Evolutionary conservation across 257 asterid species (phyloP).

Genomic region (Orobanche coerulescens): DNA sequence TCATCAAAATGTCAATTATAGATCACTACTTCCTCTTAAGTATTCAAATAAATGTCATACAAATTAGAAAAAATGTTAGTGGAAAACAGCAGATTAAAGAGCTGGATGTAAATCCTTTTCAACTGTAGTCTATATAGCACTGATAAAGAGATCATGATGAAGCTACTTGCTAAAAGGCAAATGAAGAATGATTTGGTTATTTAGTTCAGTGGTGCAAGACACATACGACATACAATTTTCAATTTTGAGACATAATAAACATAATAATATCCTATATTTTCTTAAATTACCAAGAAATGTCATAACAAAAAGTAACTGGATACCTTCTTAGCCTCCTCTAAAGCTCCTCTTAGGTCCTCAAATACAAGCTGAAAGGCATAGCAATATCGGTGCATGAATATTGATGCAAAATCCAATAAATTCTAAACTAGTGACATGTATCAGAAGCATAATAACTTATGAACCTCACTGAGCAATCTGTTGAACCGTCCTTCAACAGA

Average conservation of each 20-base stretch:
- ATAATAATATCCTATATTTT: background rate
- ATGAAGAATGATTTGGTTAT: conserved; percentile 7
- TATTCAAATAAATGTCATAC: background rate
- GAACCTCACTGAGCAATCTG: conserved; percentile 73
- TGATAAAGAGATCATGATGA: background rate
- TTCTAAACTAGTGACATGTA: conserved; percentile 9
- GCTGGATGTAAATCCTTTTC: background rate
- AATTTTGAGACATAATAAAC: background rate
- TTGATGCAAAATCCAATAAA: conserved; percentile 1
- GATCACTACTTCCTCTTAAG: background rate
- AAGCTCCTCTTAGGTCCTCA: conserved; percentile 83
- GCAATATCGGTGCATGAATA: conserved; percentile 18
- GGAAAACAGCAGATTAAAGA: background rate
- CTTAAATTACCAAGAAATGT: background rate
- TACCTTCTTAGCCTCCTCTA: conserved; percentile 93
- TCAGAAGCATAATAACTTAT: conserved; percentile 17
- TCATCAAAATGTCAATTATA: background rate
- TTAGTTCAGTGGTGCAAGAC: background rate
- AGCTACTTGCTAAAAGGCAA: conserved; percentile 9
- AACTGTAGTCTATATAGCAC: background rate
- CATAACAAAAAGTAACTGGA: conserved; percentile 21
- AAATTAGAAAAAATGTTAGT: background rate
- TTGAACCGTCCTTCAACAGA: conserved; percentile 84
- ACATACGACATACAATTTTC: background rate
- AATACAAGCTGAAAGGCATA: conserved; percentile 39